phyloP scores from a whole-genome alignment of 2,329 filamentous ascomycete genomes.

The Cercospora sp. region DNA sequence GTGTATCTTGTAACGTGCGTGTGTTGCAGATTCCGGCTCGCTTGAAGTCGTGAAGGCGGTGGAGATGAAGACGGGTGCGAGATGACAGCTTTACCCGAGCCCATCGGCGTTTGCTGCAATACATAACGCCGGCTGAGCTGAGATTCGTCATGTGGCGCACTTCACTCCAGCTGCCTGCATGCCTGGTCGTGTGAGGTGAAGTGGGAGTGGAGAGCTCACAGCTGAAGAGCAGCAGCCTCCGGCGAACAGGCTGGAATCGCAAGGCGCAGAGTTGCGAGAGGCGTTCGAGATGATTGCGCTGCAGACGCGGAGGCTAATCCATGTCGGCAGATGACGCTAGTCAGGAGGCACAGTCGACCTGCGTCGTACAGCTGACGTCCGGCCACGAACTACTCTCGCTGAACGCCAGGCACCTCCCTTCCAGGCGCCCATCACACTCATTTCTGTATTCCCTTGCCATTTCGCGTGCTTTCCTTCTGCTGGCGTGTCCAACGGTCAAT shows the following conservation, averaged over 20 bases:
- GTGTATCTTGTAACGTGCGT: neutral
- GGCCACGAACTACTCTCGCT: neutral
- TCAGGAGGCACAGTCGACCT: neutral
- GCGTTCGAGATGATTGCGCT: neutral
- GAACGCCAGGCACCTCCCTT: neutral
- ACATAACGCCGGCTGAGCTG: neutral
- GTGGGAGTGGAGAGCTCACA: neutral
- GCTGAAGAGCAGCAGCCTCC: neutral
- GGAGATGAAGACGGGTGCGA: neutral
- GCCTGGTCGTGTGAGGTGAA: neutral
- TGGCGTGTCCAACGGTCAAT: neutral
- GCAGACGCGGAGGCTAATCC: neutral
- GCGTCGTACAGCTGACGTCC: neutral
- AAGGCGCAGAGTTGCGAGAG: neutral
- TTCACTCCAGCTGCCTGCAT: neutral
- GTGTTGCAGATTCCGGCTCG: neutral
- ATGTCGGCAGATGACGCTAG: constrained; percentile 3
- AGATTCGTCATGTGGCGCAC: neutral
- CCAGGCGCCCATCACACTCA: neutral
- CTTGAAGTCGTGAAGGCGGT: neutral
- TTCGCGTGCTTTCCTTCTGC: neutral
- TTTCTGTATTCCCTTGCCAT: neutral
- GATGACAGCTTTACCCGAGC: neutral
- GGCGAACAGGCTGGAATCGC: neutral
- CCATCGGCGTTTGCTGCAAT: neutral